Evolutionary conservation across 2,329 filamentous ascomycete species (phyloP).

Genomic region (Fusarium vanettenii): DNA sequence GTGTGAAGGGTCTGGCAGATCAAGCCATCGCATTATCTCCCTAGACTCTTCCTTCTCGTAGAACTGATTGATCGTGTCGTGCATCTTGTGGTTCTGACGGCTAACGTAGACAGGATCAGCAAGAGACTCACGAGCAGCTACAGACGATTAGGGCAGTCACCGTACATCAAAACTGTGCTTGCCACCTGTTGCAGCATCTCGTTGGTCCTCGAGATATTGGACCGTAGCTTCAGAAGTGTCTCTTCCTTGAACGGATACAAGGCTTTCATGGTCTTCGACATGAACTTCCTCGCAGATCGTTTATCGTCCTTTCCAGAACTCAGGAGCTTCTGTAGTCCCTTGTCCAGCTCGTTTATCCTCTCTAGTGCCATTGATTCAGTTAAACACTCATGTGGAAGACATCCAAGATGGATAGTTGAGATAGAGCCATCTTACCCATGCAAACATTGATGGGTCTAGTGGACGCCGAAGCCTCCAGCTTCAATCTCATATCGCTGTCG

Average conservation of each 20-base stretch:
- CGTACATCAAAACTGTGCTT: not conserved
- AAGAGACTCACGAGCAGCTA: not conserved
- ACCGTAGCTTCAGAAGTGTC: not conserved
- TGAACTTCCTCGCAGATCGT: not conserved
- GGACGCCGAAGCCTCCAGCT: not conserved
- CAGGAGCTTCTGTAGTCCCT: not conserved
- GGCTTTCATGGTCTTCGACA: not conserved
- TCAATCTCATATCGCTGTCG: not conserved
- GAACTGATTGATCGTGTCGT: not conserved
- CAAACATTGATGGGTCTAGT: not conserved
- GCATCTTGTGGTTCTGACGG: not conserved
- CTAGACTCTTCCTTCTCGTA: not conserved
- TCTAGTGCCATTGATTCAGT: not conserved
- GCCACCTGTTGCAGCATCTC: not conserved
- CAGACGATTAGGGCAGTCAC: too few relatives aligned
- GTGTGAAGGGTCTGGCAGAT: not conserved
- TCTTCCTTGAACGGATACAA: not conserved
- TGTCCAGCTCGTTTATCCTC: not conserved
- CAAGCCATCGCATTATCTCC: not conserved
- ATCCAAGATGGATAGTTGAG: not conserved
- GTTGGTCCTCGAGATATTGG: not conserved
- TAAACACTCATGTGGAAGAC: not conserved
- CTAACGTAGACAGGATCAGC: not conserved
- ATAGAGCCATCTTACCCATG: not conserved
- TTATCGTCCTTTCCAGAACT: not conserved